Conservation (phyloP, 805 yeast species). For the Candida koratica region DNA sequence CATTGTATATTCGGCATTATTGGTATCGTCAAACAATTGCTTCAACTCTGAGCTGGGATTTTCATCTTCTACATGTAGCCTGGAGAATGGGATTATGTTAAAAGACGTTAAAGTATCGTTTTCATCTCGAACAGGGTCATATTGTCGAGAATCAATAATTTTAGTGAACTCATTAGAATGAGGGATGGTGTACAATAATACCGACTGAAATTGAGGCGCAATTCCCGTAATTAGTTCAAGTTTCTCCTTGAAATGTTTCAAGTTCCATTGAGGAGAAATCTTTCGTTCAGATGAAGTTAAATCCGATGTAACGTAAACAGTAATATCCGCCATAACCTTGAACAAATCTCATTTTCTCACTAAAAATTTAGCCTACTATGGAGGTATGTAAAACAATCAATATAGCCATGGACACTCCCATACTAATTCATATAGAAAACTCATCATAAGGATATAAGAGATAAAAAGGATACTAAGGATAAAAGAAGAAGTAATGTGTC, state of each 20-base stretch:
- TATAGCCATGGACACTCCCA: background rate
- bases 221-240: conserved; percentile 75
- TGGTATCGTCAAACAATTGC: conserved; percentile 16
- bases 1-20: conserved; percentile 34
- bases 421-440: background rate
- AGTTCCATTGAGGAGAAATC: conserved; percentile 58
- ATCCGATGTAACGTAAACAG: conserved; percentile 57
- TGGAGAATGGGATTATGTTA: conserved; percentile 35
- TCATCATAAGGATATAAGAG: conserved; percentile 2
- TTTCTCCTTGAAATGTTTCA: conserved; percentile 48
- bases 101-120: conserved; percentile 20
- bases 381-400: conserved; percentile 6
- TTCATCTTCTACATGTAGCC: conserved; percentile 57
- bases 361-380: conserved; percentile 4
- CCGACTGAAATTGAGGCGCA: conserved; percentile 51
- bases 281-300: conserved; percentile 68
- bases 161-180: conserved; percentile 33
- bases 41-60: conserved; percentile 49
- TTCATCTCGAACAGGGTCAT: background rate
- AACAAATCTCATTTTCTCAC: conserved; percentile 7
- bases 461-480: conserved; percentile 12
- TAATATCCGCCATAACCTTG: conserved; percentile 46
- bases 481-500: conserved; percentile 19
- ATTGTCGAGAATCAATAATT: conserved; percentile 1
- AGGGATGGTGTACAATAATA: conserved; percentile 43